phyloP scores from a whole-genome alignment of 768 basidiomycete species.

The Boletus edulis region DNA sequence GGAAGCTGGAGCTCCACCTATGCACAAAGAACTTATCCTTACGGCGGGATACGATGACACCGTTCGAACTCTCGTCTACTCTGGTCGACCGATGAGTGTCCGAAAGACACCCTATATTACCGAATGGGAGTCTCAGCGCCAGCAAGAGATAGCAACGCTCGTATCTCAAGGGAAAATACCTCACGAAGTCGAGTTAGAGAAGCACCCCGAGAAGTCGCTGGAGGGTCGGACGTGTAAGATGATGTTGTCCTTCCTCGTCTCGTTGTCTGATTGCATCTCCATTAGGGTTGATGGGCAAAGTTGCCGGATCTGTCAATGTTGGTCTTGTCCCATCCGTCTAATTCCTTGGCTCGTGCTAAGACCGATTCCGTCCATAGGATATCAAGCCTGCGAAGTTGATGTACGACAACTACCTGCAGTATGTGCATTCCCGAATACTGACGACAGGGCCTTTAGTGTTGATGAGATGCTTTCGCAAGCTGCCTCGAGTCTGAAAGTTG shows the following conservation, averaged over 20 bases:
- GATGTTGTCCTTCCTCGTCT: neutral
- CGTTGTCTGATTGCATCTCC: constrained; percentile 1
- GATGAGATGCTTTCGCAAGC: constrained; percentile 80
- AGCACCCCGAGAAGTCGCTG: constrained; percentile 63
- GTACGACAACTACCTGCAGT: constrained; percentile 38
- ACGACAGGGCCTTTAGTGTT: constrained; percentile 45
- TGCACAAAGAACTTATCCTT: constrained; percentile 66
- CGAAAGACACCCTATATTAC: constrained; percentile 75
- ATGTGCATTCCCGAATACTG: constrained; percentile 4
- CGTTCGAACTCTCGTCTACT: constrained; percentile 68
- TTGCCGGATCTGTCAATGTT: constrained; percentile 68
- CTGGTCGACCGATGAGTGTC: constrained; percentile 81
- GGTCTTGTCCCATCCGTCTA: constrained; percentile 18
- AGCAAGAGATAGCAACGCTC: constrained; percentile 56
- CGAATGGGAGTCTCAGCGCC: constrained; percentile 68
- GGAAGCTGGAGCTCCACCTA: constrained; percentile 76
- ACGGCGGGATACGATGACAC: constrained; percentile 76
- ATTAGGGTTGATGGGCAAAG: constrained; percentile 76
- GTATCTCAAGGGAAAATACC: constrained; percentile 68
- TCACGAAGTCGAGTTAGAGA: constrained; percentile 68
- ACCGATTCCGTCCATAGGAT: constrained; percentile 40
- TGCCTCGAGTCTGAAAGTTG: constrained; percentile 49
- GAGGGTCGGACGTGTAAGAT: constrained; percentile 59
- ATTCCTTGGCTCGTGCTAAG: constrained; percentile 1
- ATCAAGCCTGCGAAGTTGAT: constrained; percentile 85